These are phyloP conservation scores for Phytophthora litchii DNA, from an alignment of 352 stramenopile genomes.

Conservation along the genomic window DNA sequence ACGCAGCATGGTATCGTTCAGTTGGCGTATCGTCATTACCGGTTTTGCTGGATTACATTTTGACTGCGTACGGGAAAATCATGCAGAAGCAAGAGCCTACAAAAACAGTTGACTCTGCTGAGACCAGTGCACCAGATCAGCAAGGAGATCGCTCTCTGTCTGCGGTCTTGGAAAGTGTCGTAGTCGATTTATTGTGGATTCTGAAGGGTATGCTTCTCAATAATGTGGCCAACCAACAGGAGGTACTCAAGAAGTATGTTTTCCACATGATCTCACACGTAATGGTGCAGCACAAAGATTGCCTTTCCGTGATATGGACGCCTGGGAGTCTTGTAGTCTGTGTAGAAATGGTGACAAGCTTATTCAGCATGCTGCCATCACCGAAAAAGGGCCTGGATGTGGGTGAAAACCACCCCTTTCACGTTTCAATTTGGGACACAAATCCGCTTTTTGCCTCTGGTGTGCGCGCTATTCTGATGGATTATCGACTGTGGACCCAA, in stretches of 20 bases:
- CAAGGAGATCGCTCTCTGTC: constrained; percentile 20
- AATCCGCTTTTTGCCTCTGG: constrained; percentile 77
- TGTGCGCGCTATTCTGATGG: constrained; percentile 66
- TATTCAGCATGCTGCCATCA: constrained; percentile 55
- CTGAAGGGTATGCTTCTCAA: constrained; percentile 68
- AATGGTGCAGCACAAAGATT: constrained; percentile 48
- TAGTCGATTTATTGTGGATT: constrained; percentile 74
- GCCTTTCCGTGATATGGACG: constrained; percentile 58
- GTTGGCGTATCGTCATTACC: constrained; percentile 64
- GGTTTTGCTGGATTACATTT: constrained; percentile 66
- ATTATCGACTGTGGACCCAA: constrained; percentile 70
- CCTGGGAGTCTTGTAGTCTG: constrained; percentile 67
- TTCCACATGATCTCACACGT: constrained; percentile 75
- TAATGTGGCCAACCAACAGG: constrained; percentile 57
- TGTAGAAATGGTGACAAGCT: constrained; percentile 67
- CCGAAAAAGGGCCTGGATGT: constrained; percentile 26
- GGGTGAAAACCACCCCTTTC: constrained; percentile 59
- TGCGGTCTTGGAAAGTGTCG: constrained; percentile 47
- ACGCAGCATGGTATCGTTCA: constrained; percentile 55
- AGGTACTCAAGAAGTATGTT: constrained; percentile 61
- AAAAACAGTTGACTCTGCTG: not conserved
- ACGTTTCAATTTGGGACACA: constrained; percentile 71
- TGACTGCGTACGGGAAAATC: constrained; percentile 54
- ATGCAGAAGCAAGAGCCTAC: constrained; percentile 4
- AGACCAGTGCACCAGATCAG: not conserved